These are phyloP conservation scores for Zizania palustris DNA, from an alignment of 202 grass and related monocot genomes.

Conservation along the genomic window DNA sequence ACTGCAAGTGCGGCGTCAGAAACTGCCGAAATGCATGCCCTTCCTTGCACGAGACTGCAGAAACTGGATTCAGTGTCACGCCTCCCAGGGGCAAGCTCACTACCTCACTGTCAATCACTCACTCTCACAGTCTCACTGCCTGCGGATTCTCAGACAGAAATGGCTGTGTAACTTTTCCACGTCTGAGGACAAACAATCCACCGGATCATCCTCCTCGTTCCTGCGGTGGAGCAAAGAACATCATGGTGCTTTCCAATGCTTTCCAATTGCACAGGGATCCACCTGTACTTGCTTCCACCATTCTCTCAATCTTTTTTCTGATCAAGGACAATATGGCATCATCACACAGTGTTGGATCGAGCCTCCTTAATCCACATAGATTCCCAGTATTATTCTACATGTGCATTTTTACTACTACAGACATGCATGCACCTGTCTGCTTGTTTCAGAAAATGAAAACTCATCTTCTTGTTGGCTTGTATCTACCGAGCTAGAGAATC, in stretches of 20 bases:
- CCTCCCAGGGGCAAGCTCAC: conserved; percentile 27
- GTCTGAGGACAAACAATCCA: not conserved
- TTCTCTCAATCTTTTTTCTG: not conserved
- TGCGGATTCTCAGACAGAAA: not conserved
- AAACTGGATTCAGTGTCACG: conserved; percentile 18
- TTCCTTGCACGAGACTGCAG: not conserved
- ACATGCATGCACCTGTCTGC: not conserved
- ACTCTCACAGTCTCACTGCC: not conserved
- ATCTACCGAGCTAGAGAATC: conserved; percentile 11
- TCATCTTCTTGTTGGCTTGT: not conserved
- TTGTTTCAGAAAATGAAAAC: not conserved
- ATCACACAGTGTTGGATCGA: not conserved
- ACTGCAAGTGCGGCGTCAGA: not conserved
- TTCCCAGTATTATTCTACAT: not conserved
- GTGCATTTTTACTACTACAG: not conserved
- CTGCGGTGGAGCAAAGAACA: not conserved
- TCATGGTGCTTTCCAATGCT: conserved; percentile 5
- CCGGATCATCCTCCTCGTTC: too few species aligned
- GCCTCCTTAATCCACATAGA: not conserved
- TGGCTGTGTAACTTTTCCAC: not conserved
- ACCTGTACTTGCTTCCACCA: conserved; percentile 2
- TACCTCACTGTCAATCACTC: not conserved
- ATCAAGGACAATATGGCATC: not conserved
- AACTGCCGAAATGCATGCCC: not conserved
- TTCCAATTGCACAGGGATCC: not conserved